Conservation (phyloP, 1,139 yeast species). For the Kodamaea alishanica region DNA sequence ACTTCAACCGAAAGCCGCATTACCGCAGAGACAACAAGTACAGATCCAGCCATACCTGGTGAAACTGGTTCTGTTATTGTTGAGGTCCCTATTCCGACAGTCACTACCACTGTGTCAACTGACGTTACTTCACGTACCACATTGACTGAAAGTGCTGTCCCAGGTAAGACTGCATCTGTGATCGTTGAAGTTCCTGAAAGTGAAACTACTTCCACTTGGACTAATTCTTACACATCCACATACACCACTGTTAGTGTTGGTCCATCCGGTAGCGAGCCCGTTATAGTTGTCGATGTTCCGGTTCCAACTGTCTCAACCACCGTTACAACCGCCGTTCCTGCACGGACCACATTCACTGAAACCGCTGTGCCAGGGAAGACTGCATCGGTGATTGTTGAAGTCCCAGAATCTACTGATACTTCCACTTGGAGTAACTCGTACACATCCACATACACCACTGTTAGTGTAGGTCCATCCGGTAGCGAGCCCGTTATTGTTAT, state of each 20-base stretch:
- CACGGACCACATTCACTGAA: neutral
- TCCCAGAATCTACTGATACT: constrained; percentile 12
- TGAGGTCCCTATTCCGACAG: constrained; percentile 10
- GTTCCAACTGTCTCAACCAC: constrained; percentile 6
- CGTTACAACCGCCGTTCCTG: constrained; percentile 4
- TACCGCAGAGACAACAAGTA: no score
- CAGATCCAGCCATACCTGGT: constrained; percentile 3
- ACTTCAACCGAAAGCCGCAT: no score
- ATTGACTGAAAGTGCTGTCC: no score
- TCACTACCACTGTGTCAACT: constrained; percentile 11
- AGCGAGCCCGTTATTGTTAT: no score
- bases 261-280: constrained; percentile 8
- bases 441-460: no score
- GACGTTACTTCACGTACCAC: no score
- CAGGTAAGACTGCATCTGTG: constrained; percentile 18
- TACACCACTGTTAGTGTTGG: no score
- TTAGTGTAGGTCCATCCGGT: constrained; percentile 4
- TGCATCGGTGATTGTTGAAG: constrained; percentile 16
- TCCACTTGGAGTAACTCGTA: constrained; percentile 6
- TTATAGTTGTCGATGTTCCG: constrained; percentile 10
- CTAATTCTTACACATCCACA: no score
- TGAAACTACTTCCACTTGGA: constrained; percentile 4
- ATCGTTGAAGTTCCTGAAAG: constrained; percentile 16
- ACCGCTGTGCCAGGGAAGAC: constrained; percentile 9
- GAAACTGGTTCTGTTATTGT: constrained; percentile 10